phyloP scores from a whole-genome alignment of 768 basidiomycete genomes.

The Phylloporus rhodoxanthus region DNA sequence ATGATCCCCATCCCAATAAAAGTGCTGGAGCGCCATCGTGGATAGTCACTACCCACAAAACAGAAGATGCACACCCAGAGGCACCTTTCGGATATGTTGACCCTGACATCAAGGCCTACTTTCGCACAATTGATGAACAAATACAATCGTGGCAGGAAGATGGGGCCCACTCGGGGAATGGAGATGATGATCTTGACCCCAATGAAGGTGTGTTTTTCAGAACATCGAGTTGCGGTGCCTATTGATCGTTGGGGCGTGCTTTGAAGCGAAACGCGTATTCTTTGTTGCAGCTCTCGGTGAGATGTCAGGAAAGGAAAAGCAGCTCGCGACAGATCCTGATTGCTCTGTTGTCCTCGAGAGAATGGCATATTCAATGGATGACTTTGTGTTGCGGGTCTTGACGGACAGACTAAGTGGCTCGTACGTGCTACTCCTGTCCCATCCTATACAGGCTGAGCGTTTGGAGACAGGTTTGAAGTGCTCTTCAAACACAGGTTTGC shows the following conservation, averaged over 20 bases:
- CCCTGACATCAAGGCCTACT: conserved; percentile 88
- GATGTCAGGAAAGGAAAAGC: conserved; percentile 82
- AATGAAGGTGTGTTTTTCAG: conserved; percentile 52
- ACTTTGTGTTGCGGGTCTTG: conserved; percentile 89
- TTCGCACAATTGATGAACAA: conserved; percentile 81
- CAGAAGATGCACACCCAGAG: conserved; percentile 47
- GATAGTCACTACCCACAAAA: conserved; percentile 47
- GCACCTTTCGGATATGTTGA: conserved; percentile 90
- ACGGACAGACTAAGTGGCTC: conserved; percentile 82
- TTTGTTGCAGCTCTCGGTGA: conserved; percentile 79
- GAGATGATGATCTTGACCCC: conserved; percentile 48
- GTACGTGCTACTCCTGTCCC: conserved; percentile 45
- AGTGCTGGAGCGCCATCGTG: conserved; percentile 54
- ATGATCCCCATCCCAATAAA: conserved; percentile 1
- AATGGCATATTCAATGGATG: conserved; percentile 90
- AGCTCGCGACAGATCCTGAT: conserved; percentile 89
- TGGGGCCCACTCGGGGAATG: conserved; percentile 38
- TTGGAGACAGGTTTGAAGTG: conserved; percentile 46
- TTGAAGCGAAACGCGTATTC: conserved; percentile 66
- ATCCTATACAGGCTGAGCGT: conserved; percentile 3
- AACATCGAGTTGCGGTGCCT: not conserved
- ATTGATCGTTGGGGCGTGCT: not conserved
- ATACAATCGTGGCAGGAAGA: conserved; percentile 77
- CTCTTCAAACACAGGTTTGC: conserved; percentile 81
- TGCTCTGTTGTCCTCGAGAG: conserved; percentile 88